Base-by-base conservation (phyloP, 306 rosid species). In the Sesbania bispinosa region DNA sequence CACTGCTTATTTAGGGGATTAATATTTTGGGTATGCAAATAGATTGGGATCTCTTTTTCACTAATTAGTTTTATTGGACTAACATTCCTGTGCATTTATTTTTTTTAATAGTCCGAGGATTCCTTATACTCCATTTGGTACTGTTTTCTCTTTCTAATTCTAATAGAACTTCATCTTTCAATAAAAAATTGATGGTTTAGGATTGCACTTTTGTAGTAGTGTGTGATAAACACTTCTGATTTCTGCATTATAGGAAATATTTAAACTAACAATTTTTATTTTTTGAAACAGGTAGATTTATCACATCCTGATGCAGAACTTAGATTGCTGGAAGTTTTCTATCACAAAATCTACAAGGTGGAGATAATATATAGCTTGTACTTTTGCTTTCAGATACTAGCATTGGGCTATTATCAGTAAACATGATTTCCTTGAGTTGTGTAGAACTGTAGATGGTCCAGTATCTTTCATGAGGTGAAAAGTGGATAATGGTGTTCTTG, bases 261-360 rank as follows among this genome's bases (percentile, higher is more conserved):
- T 13, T 41, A 20, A 18, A 52, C 69, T 19, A 5, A 35, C 23
- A 10, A 35, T 32, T 35, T 9, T 68, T 11, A 21, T 45, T n/a
- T n/a, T n/a, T n/a, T 66, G 46, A 75, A 78, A 80, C 94, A 93
- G 98, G 96, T 90, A 23, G 98, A 90, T 79, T 80, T 93, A 77
- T 88, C 98, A 42, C 88, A 77, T 81, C 89, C 92, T 14, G 72
- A 86, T 69, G 98, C 94, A 7, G 97, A 90, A 80, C 86, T 93
- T 62, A 85, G 98, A 79, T 78, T 93, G 75, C 87, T 93, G 15
- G 98, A 93, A 78, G 97, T 90, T 80, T 93, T 93, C 73, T 88
- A 88, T 80, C 98, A 93, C 86, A 93, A 88, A 82, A 93, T 93
- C 47, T 93, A 93, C 68, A 93, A 93, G 97, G 98, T 93, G 50